Evolutionary conservation across 768 basidiomycete species (phyloP), one percentile per base, ranked within the genome.

Genomic region (Lactarius akahatsu): DNA sequence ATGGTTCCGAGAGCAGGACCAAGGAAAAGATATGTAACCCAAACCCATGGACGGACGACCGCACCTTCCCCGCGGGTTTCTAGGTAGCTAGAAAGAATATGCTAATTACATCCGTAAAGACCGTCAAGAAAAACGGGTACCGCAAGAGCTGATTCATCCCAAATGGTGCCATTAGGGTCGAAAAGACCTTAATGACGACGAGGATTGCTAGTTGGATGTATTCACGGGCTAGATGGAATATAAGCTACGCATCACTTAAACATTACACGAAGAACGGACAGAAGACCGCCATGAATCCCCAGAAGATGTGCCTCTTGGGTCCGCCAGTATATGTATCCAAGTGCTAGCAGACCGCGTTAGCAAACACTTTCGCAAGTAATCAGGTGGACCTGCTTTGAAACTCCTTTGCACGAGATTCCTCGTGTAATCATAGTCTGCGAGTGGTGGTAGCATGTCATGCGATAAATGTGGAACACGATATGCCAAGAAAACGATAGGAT

Each of bases 21-120:
- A 6, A 82, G 57, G 67, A 85, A 81, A 15, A 87, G 76, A 72
- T 77, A 76, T 0, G 75, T 38, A 16, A 90, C 82, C 89, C 89
- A 91, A 8, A 90, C 82, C 84, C 89, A 90, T 1, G 90, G 90
- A 41, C 81, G 81, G 36, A 88, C 74, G 8, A 75, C 70, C 0
- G 86, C 79, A 28, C 74, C 79, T 64, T 80, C 71, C 3, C 85
- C 85, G 15, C 77, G 75, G 3, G 74, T 80, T 75, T 90, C 88
- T 20, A 91, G 75, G 71, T 90, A 86, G 43, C 83, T 86, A 13
- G 62, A n/a, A 18, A 18, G 6, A 40, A 11, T n/a, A 40, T 0
- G 34, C 57, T 40, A 38, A 64, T 11, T 13, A n/a, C n/a, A 34
- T 11, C 5, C 6, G 18, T 16, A 20, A 20, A 38, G 47, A 10